Base-by-base conservation (phyloP, 768 basidiomycete species). In the Suillus placidus region DNA sequence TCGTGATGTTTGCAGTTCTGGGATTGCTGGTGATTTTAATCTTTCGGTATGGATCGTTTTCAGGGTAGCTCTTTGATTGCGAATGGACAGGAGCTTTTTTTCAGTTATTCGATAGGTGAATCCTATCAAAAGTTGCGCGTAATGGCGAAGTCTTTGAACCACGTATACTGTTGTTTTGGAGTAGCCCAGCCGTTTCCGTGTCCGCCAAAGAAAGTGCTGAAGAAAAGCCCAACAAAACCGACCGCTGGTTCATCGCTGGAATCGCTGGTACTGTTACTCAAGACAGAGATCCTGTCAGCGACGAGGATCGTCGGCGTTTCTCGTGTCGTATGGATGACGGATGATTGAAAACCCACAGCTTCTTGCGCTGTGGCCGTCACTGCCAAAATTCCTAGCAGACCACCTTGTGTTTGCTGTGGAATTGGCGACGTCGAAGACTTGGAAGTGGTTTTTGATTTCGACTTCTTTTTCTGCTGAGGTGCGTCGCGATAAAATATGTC, bases 191-290 rank as follows among this genome's bases (percentile, higher is more conserved):
- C 70, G 6, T 78, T 70, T 6, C 86, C 87, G 67, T 93, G 91
- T 0, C 92, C 92, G 13, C 92, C 92, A 70, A 93, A 93, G 77
- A 92, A 92, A 8, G 90, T 89, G 68, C 89, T 92, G 79, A 94
- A 94, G 77, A 95, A 94, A 26, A 94, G 76, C 0, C 87, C 85
- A 4, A 74, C 64, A 52, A 87, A 84, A 20, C 80, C 82, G 2
- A 83, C 77, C 23, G 78, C 73, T 43, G 67, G 54, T 37, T 23
- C 30, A 35, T 30, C 37, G 34, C 34, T 55, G 32, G 54, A n/a
- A 62, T 32, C 34, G n/a, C 54, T n/a, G 32, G 54, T n/a, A n/a
- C 6, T 55, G n/a, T 34, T 6, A 6, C 23, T 14, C 14, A 16
- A 30, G 49, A 14, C 20, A 34, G 54, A 34, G 32, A 4, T 13